Evolutionary conservation across 345 rosid species (phyloP).

Genomic region (Brassica nigra): DNA sequence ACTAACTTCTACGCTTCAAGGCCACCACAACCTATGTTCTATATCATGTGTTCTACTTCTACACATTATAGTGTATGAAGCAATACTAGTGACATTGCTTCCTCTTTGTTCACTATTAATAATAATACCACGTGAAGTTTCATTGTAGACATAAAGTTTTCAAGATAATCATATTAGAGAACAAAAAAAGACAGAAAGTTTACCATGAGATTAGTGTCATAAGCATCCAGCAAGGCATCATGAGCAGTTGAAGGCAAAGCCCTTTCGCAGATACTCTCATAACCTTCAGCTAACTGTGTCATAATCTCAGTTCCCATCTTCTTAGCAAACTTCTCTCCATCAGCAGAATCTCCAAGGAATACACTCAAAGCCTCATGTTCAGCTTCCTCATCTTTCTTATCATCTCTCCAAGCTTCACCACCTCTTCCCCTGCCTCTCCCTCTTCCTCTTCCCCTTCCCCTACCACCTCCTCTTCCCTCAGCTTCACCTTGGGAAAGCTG

Average conservation of each 20-base stretch:
- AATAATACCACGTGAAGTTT: not conserved
- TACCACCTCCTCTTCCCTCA: conserved; percentile 45
- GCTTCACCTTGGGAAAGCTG: conserved; percentile 47
- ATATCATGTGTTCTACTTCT: not conserved
- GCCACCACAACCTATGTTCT: conserved; percentile 8
- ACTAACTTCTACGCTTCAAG: not conserved
- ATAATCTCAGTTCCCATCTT: conserved; percentile 63
- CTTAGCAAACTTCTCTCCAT: conserved; percentile 68
- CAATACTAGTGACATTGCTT: not conserved
- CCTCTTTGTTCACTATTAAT: too few relatives aligned
- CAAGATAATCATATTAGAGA: not conserved
- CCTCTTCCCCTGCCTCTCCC: conserved; percentile 51
- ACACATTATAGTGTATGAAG: not conserved
- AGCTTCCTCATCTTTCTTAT: conserved; percentile 34
- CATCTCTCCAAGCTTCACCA: conserved; percentile 41
- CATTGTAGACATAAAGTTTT: not conserved
- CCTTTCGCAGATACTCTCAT: conserved; percentile 53
- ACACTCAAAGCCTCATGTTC: conserved; percentile 46
- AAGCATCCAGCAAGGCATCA: conserved; percentile 59
- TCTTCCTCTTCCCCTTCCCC: conserved; percentile 50
- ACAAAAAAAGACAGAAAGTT: conserved; percentile 18
- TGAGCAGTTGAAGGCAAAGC: conserved; percentile 66
- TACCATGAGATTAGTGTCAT: conserved; percentile 68
- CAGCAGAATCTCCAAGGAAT: conserved; percentile 53
- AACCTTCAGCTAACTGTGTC: conserved; percentile 60